phyloP scores from a whole-genome alignment of 257 asterid genomes.

The Rauvolfia tetraphylla region DNA sequence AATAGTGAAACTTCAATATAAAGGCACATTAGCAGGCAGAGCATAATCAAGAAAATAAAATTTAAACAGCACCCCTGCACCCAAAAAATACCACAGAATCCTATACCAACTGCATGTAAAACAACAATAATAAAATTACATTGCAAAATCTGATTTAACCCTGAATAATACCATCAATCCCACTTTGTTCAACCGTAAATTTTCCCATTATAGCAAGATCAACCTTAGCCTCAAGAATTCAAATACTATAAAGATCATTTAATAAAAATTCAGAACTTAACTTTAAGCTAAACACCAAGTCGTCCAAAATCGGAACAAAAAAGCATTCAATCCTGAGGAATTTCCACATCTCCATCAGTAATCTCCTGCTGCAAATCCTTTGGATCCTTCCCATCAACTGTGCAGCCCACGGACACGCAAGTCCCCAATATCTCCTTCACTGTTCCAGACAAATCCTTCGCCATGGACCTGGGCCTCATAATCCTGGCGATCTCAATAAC shows the following conservation, averaged over 20 bases:
- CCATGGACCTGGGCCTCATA: conserved; percentile 62
- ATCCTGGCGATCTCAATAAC: conserved; percentile 60
- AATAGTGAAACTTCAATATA: no score
- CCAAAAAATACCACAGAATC: not conserved
- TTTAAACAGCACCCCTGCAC: not conserved
- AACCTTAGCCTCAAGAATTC: conserved; percentile 4
- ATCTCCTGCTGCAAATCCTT: conserved; percentile 75
- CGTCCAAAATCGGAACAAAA: conserved; percentile 5
- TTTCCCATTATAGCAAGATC: not conserved
- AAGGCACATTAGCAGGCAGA: no score
- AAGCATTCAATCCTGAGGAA: conserved; percentile 36
- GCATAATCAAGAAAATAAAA: not conserved
- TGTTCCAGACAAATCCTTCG: conserved; percentile 60
- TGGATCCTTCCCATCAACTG: conserved; percentile 71
- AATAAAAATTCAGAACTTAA: conserved; percentile 10
- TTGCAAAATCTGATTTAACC: conserved; percentile 10
- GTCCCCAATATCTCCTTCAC: conserved; percentile 80
- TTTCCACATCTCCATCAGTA: conserved; percentile 54
- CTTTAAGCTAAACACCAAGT: conserved; percentile 17
- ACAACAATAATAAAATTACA: conserved; percentile 10
- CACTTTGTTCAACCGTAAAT: not conserved
- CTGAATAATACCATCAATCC: not conserved
- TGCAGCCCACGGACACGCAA: conserved; percentile 77
- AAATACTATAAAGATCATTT: conserved; percentile 12
- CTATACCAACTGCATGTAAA: not conserved